phyloP scores from a whole-genome alignment of 441 rosid species.

The Theobroma grandiflorum region DNA sequence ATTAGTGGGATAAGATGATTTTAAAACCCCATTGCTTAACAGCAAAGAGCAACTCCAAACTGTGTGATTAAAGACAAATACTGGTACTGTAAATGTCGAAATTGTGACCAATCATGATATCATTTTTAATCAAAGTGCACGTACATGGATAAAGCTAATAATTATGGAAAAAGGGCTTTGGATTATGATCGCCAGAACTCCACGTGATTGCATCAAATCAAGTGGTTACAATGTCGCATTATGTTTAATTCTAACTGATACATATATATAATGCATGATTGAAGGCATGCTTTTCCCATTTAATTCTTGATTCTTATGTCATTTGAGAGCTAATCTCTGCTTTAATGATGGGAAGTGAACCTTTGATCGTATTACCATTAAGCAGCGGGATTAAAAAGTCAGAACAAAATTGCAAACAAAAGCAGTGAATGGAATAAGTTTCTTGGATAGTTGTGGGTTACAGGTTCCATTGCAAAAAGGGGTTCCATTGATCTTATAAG shows the following conservation, averaged over 20 bases:
- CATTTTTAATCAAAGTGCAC: no score
- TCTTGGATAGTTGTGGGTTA: no score
- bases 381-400: background rate
- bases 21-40: slow-evolving; percentile 16
- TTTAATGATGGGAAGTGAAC: background rate
- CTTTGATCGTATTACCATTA: background rate
- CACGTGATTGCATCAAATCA: slow-evolving; percentile 43
- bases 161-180: background rate
- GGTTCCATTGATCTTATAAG: no score
- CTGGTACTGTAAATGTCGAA: background rate
- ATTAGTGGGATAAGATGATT: slow-evolving; percentile 1
- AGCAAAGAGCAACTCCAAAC: background rate
- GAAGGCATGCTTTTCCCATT: background rate
- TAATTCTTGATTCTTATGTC: slow-evolving; percentile 25
- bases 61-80: slow-evolving; percentile 15
- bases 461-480: no score
- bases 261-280: slow-evolving; percentile 14
- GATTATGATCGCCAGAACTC: background rate
- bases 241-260: background rate
- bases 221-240: slow-evolving; percentile 38
- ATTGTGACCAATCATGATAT: background rate
- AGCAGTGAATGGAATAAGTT: background rate
- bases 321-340: slow-evolving; percentile 11
- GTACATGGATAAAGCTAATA: background rate
- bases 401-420: background rate